A percentile compares a stretch with the other conserved stretches of the same genome.
Conservation (phyloP, 2,329 filamentous ascomycete genomes). For the Microdochium nivale region DNA sequence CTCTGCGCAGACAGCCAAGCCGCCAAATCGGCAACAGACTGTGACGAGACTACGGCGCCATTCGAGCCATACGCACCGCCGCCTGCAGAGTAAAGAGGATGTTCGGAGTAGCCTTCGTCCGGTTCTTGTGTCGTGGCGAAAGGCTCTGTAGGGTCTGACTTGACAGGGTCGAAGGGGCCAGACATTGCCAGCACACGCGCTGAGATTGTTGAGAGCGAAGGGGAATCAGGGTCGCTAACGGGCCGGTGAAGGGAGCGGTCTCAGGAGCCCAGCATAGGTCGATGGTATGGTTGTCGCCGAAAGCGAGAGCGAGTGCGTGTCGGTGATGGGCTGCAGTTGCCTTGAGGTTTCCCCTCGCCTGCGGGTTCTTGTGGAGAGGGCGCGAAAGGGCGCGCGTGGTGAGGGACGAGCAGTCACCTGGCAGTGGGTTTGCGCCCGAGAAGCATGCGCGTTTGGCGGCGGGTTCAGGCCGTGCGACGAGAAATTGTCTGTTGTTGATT, state of each 20-base stretch:
- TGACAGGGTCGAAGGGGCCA: slow-evolving; percentile 9
- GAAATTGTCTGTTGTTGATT: neutral
- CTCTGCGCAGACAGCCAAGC: slow-evolving; percentile 42
- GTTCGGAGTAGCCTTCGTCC: slow-evolving; percentile 84
- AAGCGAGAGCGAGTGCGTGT: too few species aligned
- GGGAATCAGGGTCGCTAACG: neutral
- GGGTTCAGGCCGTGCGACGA: neutral
- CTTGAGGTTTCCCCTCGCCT: too few species aligned
- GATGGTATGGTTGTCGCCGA: too few species aligned
- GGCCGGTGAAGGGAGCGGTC: neutral
- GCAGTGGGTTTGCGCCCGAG: too few species aligned
- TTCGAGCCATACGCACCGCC: slow-evolving; percentile 6
- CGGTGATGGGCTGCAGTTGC: too few species aligned
- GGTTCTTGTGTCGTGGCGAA: slow-evolving; percentile 49
- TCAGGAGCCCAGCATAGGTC: too few species aligned
- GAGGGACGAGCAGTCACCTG: too few species aligned
- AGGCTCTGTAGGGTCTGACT: slow-evolving; percentile 27
- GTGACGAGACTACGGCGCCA: slow-evolving; percentile 20
- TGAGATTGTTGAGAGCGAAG: neutral
- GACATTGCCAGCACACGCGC: slow-evolving; percentile 5
- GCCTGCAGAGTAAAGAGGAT: slow-evolving; percentile 43
- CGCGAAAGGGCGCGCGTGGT: too few species aligned
- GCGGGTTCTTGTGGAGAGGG: too few species aligned
- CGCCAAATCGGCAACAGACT: slow-evolving; percentile 34
- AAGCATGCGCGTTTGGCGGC: too few species aligned